Evolutionary conservation across 441 rosid species (phyloP), one percentile per base, ranked within the genome.

Genomic region (Sinapis alba): DNA sequence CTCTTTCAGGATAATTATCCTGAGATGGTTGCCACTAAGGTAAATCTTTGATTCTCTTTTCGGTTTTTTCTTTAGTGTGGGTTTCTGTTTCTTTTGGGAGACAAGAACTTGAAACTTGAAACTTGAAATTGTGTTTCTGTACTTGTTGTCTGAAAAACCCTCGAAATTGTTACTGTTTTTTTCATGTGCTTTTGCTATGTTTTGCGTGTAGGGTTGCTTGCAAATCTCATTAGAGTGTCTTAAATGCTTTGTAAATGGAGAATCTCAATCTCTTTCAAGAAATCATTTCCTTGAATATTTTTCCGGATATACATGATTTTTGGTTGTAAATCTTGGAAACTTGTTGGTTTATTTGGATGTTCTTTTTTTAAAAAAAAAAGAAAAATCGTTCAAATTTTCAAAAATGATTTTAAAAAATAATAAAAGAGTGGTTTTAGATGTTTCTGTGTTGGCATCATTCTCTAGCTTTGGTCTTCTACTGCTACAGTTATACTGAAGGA

Each of bases 11-110:
- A 96, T 69, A 96, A 96, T 82, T 96, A 96, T 76, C 99, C 99
- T 20, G 99, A 96, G 75, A 88, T 93, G 98, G 99, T 96, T 18
- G 99, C 98, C 65, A 89, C 96, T 9, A 93, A 96, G 99, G 99
- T 96, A 78, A 28, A 7, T 7, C 7, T 27, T 30, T 47, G 3
- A 56, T 62, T 16, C 12, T 11, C 18, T 36, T 34, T 47, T n/a
- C n/a, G 21, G 19, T 16, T 18, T 7, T 43, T 19, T 10, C 7
- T n/a, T 15, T 11, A 0, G 1, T 2, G 28, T 47, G 60, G 7
- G 41, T 56, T 16, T 41, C 0, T 47, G 4, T 59, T 43, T 13
- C 4, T 53, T 13, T 34, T 32, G 26, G 26, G 3, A 78, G 63
- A 58, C 61, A 36, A 26, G 16, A 53, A 38, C 38, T 67, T 62